Conservation (phyloP, 345 rosid species). For the Melaleuca quinquenervia region DNA sequence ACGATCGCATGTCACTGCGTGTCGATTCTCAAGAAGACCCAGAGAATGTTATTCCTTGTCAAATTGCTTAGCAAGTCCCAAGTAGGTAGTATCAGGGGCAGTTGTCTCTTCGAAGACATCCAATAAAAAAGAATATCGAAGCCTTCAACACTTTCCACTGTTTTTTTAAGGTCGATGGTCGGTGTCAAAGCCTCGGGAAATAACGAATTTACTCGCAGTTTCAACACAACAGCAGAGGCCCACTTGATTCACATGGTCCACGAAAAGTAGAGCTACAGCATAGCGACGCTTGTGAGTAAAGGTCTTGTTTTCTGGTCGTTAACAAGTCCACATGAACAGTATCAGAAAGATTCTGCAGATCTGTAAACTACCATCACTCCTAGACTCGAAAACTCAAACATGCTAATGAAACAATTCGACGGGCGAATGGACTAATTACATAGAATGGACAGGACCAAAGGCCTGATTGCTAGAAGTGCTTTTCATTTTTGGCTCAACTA, state of each 20-base stretch:
- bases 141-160: neutral
- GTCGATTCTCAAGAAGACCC: neutral
- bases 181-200: neutral
- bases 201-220: neutral
- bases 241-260: neutral
- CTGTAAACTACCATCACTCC: neutral
- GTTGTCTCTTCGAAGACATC: neutral
- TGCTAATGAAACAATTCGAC: neutral
- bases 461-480: neutral
- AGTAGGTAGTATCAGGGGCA: neutral
- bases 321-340: neutral
- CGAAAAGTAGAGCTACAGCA: neutral
- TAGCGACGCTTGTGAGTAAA: neutral
- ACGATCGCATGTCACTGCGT: too few species aligned
- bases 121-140: neutral
- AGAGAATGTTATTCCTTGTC: neutral
- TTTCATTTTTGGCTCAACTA: neutral
- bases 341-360: neutral
- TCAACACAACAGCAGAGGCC: neutral
- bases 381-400: neutral
- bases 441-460: neutral
- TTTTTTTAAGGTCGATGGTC: neutral
- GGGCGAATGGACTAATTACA: neutral
- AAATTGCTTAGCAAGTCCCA: neutral
- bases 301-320: neutral